Conservation (phyloP, 345 rosid genomes). For the Syzygium aromaticum region DNA sequence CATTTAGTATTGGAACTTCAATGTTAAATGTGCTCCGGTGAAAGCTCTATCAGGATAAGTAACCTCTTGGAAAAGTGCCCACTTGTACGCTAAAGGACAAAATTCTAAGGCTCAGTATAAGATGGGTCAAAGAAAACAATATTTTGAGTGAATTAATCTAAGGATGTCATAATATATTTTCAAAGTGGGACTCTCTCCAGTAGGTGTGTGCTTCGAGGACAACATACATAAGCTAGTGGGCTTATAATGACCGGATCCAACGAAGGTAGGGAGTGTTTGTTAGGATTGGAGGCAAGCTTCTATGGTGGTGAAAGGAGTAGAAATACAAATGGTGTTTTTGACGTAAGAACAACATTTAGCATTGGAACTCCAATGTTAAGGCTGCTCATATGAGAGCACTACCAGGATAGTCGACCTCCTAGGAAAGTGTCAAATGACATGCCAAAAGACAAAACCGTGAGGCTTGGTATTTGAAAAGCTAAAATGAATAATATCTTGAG, state of each 20-base stretch:
- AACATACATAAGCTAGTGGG: neutral
- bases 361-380: too few relatives aligned
- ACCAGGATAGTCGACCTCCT: too few relatives aligned
- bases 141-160: neutral
- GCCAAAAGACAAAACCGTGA: neutral
- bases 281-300: neutral
- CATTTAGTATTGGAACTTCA: neutral
- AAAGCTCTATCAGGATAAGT: too few relatives aligned
- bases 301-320: neutral
- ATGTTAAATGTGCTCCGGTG: too few relatives aligned
- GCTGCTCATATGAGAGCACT: too few relatives aligned
- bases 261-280: neutral
- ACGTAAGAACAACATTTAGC: too few relatives aligned
- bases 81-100: neutral
- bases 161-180: too few relatives aligned
- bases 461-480: too few relatives aligned
- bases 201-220: neutral
- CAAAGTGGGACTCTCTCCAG: neutral
- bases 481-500: neutral
- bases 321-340: too few relatives aligned
- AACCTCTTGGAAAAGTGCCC: neutral
- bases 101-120: neutral
- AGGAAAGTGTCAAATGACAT: too few relatives aligned
- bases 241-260: too few relatives aligned
- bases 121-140: neutral